Base-by-base conservation (phyloP, 495 filamentous ascomycete species). In the Letharia columbiana region DNA sequence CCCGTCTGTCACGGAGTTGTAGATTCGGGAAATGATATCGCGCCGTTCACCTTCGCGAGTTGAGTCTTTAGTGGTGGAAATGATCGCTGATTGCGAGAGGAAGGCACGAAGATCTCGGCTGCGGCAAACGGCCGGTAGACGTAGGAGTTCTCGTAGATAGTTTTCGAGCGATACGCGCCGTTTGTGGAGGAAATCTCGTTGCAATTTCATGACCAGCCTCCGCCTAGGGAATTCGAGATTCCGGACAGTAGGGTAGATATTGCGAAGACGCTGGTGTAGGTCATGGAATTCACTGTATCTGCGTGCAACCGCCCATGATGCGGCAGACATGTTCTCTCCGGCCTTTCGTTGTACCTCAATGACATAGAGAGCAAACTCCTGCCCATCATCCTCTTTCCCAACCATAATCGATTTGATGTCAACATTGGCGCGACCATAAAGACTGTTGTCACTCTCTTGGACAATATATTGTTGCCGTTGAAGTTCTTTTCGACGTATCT, bases 271-370 rank as follows among this genome's bases (percentile, higher is more conserved):
- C 71, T 96, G 91, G 69, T 99, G 90, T 23, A 99, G 87, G 65
- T 96, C 91, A 67, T 96, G 90, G 73, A 99, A 99, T 73, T 98
- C 92, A 77, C 92, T 96, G 74, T 97, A 99, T 65, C 94, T 82
- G 40, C 89, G 83, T 15, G 86, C 86, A 67, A 95, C 85, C 8
- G 84, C 83, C 91, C 91, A 95, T 12, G 86, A 88, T 0, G 90
- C 90, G 17, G 90, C 88, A 7, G 89, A 88, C 86, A 95, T 91
- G 72, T 91, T 87, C 70, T 95, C 91, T 5, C 92, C 92, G 6
- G 91, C 94, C 64, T 91, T 87, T 57, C 95, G 84, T 59, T 89
- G 85, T 2, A 99, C 92, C 74, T 98, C 92, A 59, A 98, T 85
- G 44, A 96, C 87, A 73, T 98, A 98, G 63, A 96, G 79, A 28